Base-by-base conservation (phyloP, 2,329 filamentous ascomycete species). In the Dryadomyces quercivorus region DNA sequence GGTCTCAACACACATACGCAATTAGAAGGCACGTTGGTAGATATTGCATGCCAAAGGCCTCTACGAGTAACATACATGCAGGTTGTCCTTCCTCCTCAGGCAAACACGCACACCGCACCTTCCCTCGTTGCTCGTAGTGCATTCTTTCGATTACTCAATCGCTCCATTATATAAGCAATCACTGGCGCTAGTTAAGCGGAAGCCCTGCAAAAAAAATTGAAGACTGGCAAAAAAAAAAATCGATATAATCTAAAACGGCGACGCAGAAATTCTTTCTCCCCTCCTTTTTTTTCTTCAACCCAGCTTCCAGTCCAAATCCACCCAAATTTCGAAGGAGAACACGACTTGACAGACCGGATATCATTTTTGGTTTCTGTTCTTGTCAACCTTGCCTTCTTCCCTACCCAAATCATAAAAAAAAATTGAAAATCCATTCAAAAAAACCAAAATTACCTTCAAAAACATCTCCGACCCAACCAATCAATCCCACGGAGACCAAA, bases 311-410 rank as follows among this genome's bases (percentile, higher is more conserved):
- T 44, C 67, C 71, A 72, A 73, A 73, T 74, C 66, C 68, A 64
- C 66, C 66, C 69, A 69, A 67, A n/a, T 64, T 63, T 54, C 46
- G 40, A 53, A 56, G 52, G 56, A 60, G 59, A 57, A 55, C 57
- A 58, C 57, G 55, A 61, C 46, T 55, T 60, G 55, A 58, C 54
- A 77, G 76, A 77, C 74, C 76, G 75, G 71, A 73, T 70, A 68
- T 59, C 74, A 75, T 77, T 72, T 75, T 75, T 71, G 67, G 72
- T 76, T 73, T 77, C 75, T 81, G 76, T 76, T 75, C 77, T 77
- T 74, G 71, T 72, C 73, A 74, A 70, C 70, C 72, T 75, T 61
- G 63, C 64, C 71, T 72, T 72, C 66, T 63, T 66, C 69, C 69
- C 60, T 63, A 67, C 69, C 66, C 72, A 71, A 78, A 77, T 69